Percentiles rank a stretch among this genome's conserved stretches.
Conservation (phyloP, 2,329 filamentous ascomycete genomes). For the Teratosphaeria zuluensis region DNA sequence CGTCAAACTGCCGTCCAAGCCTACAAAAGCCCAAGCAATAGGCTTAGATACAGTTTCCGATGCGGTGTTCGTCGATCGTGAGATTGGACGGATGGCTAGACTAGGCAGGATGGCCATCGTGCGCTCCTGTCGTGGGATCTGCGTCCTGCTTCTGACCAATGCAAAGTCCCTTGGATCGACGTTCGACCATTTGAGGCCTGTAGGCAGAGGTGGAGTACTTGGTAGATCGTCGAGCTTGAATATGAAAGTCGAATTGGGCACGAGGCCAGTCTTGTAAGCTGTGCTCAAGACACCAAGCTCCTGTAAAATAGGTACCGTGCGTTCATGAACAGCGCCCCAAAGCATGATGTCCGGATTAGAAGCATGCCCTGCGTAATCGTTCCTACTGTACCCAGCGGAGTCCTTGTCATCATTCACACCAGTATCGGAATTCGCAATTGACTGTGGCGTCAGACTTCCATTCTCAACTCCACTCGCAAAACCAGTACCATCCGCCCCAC, state of each 20-base stretch:
- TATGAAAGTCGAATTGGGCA: conserved; percentile 18
- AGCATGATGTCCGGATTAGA: conserved; percentile 15
- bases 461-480: conserved; percentile 7
- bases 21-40: conserved; percentile 57
- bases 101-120: conserved; percentile 33
- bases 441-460: neutral
- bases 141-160: conserved; percentile 45
- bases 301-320: conserved; percentile 14
- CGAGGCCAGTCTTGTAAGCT: conserved; percentile 7
- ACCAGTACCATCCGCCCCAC: conserved; percentile 3
- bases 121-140: conserved; percentile 46
- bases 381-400: conserved; percentile 7
- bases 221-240: conserved; percentile 13
- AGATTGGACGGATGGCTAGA: conserved; percentile 23
- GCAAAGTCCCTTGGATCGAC: conserved; percentile 45
- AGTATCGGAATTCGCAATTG: neutral
- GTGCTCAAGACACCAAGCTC: conserved; percentile 12
- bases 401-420: neutral
- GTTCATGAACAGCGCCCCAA: conserved; percentile 22
- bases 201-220: conserved; percentile 24
- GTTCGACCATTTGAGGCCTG: conserved; percentile 47
- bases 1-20: conserved; percentile 52
- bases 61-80: conserved; percentile 24
- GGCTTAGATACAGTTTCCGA: conserved; percentile 36
- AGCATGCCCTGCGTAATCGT: conserved; percentile 14